Evolutionary conservation across 768 basidiomycete genomes (phyloP).

Genomic region (Amanita brunnescens): DNA sequence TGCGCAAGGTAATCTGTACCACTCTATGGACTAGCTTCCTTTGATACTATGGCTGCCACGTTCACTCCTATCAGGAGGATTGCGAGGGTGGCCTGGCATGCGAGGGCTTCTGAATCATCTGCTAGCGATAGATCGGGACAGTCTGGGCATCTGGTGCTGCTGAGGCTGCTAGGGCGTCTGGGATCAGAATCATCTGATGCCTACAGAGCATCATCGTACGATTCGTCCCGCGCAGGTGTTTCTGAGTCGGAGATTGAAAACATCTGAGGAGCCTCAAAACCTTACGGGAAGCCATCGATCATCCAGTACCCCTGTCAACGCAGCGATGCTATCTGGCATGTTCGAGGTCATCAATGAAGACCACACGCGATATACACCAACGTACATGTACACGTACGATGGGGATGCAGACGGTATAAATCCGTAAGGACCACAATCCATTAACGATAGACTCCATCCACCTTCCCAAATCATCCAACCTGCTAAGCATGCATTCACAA

Average conservation of each 20-base stretch:
- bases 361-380: no score
- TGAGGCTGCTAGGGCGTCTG: not conserved
- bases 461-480: no score
- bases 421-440: no score
- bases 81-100: conserved; percentile 2
- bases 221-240: not conserved
- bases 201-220: not conserved
- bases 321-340: no score
- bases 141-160: not conserved
- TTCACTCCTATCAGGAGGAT: conserved; percentile 22
- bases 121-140: not conserved
- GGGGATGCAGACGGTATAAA: no score
- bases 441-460: no score
- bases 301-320: no score
- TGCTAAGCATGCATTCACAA: no score
- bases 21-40: conserved; percentile 70
- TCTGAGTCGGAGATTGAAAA: conserved; percentile 1
- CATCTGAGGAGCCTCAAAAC: not conserved
- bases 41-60: conserved; percentile 33
- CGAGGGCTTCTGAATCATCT: not conserved
- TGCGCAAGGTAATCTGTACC: no score
- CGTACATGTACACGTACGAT: no score
- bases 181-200: not conserved
- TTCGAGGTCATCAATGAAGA: no score
- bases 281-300: not conserved